Evolutionary conservation across 495 filamentous ascomycete species (phyloP), one percentile per base, ranked within the genome.

Genomic region (Thermochaetoides thermophila): DNA sequence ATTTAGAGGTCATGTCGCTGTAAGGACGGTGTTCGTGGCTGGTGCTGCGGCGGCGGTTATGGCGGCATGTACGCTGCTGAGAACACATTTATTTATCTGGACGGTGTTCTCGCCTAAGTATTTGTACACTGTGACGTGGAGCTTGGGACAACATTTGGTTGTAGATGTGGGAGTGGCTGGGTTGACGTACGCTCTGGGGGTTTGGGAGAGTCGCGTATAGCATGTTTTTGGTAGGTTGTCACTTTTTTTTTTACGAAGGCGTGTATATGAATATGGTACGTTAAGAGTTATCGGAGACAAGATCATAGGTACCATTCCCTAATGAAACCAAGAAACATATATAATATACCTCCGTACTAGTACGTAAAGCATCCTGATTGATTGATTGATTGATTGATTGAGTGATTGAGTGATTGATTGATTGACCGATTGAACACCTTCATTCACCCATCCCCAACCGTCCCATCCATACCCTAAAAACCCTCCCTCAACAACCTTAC

Each of bases 41-140:
- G 52, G 56, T 3, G 66, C 66, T 15, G 52, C 79, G 34, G 53
- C 72, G 12, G 77, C 71, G 20, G 81, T 94, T 7, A 94, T 94
- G 84, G 72, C 66, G 17, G 84, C 91, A 18, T 99, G 91, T 50
- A 83, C 82, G 37, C 59, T 68, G 8, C 48, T 96, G 48, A 64
- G 89, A 45, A 80, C 78, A 27, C 91, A 99, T 64, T 58, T 99
- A 40, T 99, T 99, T 56, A 82, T 99, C 34, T 99, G 91, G 91
- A 96, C 85, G 0, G 91, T 99, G 18, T 99, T 99, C 56, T 85
- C 78, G 32, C 91, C 91, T 3, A 99, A 96, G 56, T 99, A 84
- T 58, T 55, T 99, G 42, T 96, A 89, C 52, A 76, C 69, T 31
- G 75, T 91, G 57, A 84, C 76, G 13, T 99, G 91, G 91, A 73